Conservation (phyloP, 495 filamentous ascomycete species). For the Aspergillus nidulans region DNA sequence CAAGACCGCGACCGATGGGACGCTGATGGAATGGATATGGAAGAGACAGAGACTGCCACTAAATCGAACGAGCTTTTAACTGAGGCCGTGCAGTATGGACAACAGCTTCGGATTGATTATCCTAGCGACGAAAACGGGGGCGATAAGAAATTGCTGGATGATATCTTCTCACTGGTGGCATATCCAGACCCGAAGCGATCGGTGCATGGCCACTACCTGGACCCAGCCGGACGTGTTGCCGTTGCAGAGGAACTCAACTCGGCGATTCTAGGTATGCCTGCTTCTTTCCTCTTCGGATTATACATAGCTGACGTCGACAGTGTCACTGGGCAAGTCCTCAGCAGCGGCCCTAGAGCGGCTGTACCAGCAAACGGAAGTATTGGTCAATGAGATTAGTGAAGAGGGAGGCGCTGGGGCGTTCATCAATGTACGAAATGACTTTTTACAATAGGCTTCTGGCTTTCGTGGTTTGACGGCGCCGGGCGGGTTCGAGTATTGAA, state of each 20-base stretch:
- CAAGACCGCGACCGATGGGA: conserved; percentile 47
- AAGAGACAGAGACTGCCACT: conserved; percentile 32
- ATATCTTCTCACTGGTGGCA: conserved; percentile 85
- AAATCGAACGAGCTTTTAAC: conserved; percentile 55
- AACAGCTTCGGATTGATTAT: conserved; percentile 72
- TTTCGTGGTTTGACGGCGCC: conserved; percentile 17
- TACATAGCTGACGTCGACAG: conserved; percentile 43
- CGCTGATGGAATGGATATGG: conserved; percentile 52
- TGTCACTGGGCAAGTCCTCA: conserved; percentile 84
- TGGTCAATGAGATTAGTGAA: conserved; percentile 77
- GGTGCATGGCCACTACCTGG: conserved; percentile 72
- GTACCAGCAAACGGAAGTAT: conserved; percentile 79
- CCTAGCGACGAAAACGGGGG: conserved; percentile 60
- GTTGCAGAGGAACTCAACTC: conserved; percentile 95
- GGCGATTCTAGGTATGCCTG: conserved; percentile 76
- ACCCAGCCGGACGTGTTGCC: conserved; percentile 65
- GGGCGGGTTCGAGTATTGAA: conserved; percentile 1
- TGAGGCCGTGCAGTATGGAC: conserved; percentile 76
- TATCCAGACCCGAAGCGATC: conserved; percentile 75
- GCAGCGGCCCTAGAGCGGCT: conserved; percentile 81
- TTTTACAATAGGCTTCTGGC: conserved; percentile 42
- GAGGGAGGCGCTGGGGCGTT: conserved; percentile 84
- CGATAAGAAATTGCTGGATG: conserved; percentile 68
- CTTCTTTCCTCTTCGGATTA: conserved; percentile 1
- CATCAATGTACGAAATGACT: conserved; percentile 70